Evolutionary conservation across 1,139 yeast genomes (phyloP).

Genomic region (Taphrina pruni): DNA sequence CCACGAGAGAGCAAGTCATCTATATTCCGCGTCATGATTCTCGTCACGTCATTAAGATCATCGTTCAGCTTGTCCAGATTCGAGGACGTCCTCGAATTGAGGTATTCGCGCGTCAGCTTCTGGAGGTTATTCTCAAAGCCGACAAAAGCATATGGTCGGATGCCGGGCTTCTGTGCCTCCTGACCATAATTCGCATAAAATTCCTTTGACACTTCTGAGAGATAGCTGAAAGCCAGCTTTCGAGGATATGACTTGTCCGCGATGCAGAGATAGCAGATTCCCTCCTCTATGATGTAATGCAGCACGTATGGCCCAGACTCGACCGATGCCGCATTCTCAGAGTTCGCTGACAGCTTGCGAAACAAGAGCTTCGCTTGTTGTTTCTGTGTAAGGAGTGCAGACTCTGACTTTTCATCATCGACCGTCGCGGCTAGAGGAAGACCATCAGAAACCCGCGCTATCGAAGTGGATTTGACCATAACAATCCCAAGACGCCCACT

Average conservation of each 20-base stretch:
- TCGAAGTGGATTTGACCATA: constrained; percentile 38
- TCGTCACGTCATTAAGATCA: constrained; percentile 90
- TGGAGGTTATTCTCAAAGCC: constrained; percentile 82
- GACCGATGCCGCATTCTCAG: constrained; percentile 84
- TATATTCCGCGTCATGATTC: constrained; percentile 93
- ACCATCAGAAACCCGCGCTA: constrained; percentile 53
- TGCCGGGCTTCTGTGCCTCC: constrained; percentile 66
- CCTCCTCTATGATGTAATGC: constrained; percentile 62
- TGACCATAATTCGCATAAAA: constrained; percentile 78
- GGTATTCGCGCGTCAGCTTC: constrained; percentile 85
- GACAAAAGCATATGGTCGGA: constrained; percentile 88
- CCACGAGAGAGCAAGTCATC: constrained; percentile 95
- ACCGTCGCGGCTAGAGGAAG: constrained; percentile 92
- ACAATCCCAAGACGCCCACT: not conserved
- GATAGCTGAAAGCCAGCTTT: constrained; percentile 84
- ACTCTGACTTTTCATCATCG: constrained; percentile 67
- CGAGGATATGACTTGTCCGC: constrained; percentile 82
- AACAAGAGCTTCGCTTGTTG: constrained; percentile 80
- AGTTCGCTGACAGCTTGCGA: constrained; percentile 74
- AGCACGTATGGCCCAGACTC: constrained; percentile 78
- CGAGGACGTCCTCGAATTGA: constrained; percentile 78
- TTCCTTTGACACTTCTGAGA: constrained; percentile 80
- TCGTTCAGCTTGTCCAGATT: constrained; percentile 83
- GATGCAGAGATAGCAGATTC: constrained; percentile 76
- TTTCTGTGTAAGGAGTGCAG: constrained; percentile 71